Evolutionary conservation across 345 rosid genomes (phyloP).

Genomic region (Euphorbia peplus): DNA sequence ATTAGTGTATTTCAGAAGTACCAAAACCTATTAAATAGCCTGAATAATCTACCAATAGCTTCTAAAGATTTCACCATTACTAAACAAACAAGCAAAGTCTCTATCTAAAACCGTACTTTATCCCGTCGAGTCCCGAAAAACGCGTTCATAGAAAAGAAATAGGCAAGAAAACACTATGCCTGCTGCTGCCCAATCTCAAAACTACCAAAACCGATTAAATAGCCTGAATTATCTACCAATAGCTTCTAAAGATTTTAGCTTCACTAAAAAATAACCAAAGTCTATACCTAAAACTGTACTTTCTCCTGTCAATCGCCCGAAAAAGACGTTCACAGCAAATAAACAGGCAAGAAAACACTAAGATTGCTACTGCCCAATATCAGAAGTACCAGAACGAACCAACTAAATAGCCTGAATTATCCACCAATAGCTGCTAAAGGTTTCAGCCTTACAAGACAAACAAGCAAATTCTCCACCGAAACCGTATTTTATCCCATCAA

Average conservation of each 20-base stretch:
- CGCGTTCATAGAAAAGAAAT: too few species aligned
- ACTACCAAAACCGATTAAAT: background rate
- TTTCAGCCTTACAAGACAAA: too few species aligned
- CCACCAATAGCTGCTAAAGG: background rate
- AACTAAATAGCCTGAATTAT: background rate
- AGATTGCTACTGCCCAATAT: too few species aligned
- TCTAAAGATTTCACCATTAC: background rate
- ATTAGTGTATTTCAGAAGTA: background rate
- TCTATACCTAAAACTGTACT: too few species aligned
- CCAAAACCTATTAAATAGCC: background rate
- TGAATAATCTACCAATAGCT: background rate
- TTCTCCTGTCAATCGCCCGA: too few species aligned
- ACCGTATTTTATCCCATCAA: too few species aligned
- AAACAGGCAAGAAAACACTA: too few species aligned
- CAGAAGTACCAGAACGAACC: background rate
- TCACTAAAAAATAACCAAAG: background rate
- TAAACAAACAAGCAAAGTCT: background rate
- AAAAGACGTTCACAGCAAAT: too few species aligned
- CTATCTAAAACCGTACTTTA: too few species aligned
- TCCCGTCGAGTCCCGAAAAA: too few species aligned
- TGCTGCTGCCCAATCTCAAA: too few species aligned
- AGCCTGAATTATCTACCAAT: background rate
- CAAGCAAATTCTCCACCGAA: background rate
- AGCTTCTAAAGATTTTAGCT: background rate
- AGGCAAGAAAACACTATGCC: too few species aligned